Percentiles rank a stretch among this genome's conserved stretches.
Evolutionary conservation across 345 rosid species (phyloP).

Genomic region (Sonneratia caseolaris): DNA sequence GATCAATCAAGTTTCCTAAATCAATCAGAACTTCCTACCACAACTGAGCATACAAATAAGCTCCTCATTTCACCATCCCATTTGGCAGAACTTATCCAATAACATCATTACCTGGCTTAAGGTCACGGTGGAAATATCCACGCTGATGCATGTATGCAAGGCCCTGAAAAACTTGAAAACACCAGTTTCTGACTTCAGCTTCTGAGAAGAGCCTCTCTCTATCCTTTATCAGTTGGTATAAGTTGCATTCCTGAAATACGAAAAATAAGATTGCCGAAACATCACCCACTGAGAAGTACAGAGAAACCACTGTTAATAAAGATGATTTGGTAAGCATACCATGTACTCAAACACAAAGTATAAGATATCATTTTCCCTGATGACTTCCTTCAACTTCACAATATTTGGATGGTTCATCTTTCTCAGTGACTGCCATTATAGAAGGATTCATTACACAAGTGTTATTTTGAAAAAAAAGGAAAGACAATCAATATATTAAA

Average conservation of each 20-base stretch:
- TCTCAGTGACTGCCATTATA: slow-evolving; percentile 51
- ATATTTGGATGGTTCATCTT: slow-evolving; percentile 90
- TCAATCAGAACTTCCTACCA: background rate
- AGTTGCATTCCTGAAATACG: slow-evolving; percentile 60
- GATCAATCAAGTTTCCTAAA: background rate
- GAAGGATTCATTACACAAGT: background rate
- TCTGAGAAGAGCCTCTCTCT: slow-evolving; percentile 63
- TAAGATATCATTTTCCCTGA: slow-evolving; percentile 74
- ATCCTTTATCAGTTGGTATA: slow-evolving; percentile 90
- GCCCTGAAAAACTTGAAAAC: slow-evolving; percentile 94
- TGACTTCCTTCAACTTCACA: slow-evolving; percentile 95
- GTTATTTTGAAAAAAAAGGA: background rate
- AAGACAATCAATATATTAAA: background rate
- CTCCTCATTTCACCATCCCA: background rate
- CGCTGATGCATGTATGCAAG: slow-evolving; percentile 88
- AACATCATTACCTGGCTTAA: slow-evolving; percentile 75
- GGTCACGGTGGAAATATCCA: slow-evolving; percentile 96
- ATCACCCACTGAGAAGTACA: background rate
- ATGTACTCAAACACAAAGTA: slow-evolving; percentile 91
- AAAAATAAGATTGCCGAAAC: background rate
- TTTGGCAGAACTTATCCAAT: background rate
- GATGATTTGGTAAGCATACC: slow-evolving; percentile 29
- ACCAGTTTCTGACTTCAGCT: slow-evolving; percentile 78
- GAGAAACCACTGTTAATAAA: background rate
- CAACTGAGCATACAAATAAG: background rate